Evolutionary conservation across 116 monocot species (phyloP), one percentile per base, ranked within the genome.

Genomic region (Zostera marina): DNA sequence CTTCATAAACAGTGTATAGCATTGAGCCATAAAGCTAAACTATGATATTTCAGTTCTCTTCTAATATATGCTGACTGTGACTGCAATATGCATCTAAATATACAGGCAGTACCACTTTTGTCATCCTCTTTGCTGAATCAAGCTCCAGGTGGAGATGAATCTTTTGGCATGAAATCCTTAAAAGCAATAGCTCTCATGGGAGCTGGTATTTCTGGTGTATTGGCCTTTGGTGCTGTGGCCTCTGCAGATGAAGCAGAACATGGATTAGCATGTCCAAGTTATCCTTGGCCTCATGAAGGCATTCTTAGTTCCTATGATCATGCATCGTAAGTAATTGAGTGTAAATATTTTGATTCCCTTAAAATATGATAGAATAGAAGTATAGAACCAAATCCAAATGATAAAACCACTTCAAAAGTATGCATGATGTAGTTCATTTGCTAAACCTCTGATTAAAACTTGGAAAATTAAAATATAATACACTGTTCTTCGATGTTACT

Each of bases 241-340:
- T 81, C 81, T 66, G 93, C 88, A 62, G 93, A 94, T 72, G 93
- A 93, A 72, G 81, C 92, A 53, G 84, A 94, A 62, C 93, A 88
- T 74, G 93, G 88, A 8, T 71, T 94, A 45, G 68, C 72, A 46
- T 84, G 78, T 42, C 84, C 92, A 11, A 74, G 52, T 58, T 94
- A 94, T 76, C 93, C 93, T 43, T 94, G 93, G 93, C 93, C 93
- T 46, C 92, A 93, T 66, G 62, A 81, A 59, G 92, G 92, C 58
- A 87, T 94, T 46, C 84, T 94, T 61, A 94, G 84, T 61, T 93
- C 92, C 26, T 93, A 93, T 69, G 92, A 93, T 52, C 92, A 93
- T 77, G 76, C 84, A 66, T 93, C 92, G 87, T 92, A 45, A 77
- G 79, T 82, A 66, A 22, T 1, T 26, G 26, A 26, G 26, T 26